These are phyloP conservation scores for Ilyonectria robusta DNA, from an alignment of 2,329 filamentous ascomycete species.

Conservation along the genomic window DNA sequence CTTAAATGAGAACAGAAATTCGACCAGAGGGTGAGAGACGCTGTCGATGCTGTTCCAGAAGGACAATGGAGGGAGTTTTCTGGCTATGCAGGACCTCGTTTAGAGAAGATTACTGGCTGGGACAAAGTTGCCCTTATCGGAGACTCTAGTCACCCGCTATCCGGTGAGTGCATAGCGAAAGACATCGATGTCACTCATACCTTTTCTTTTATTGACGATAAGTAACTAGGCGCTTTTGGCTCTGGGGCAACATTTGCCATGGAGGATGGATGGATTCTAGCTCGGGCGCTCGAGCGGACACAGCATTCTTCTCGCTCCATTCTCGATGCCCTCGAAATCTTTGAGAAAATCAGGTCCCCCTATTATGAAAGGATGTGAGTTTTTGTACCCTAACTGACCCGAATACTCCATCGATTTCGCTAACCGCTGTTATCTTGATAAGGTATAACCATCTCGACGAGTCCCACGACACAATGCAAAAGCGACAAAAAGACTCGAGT, in stretches of 20 bases:
- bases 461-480: neutral
- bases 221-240: conserved; percentile 2
- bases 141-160: conserved; percentile 14
- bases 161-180: neutral
- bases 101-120: conserved; percentile 7
- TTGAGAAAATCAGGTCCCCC: conserved; percentile 7
- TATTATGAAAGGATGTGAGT: conserved; percentile 14
- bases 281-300: conserved; percentile 6
- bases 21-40: conserved; percentile 6
- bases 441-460: conserved; percentile 14
- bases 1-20: neutral
- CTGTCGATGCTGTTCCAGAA: neutral
- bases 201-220: no score
- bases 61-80: conserved; percentile 20
- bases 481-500: neutral
- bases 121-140: conserved; percentile 18
- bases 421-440: neutral
- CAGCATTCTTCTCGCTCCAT: neutral
- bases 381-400: neutral
- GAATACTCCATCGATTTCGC: neutral
- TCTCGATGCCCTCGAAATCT: neutral
- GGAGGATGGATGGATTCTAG: conserved; percentile 18
- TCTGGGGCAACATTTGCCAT: conserved; percentile 17
- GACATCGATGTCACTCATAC: neutral
- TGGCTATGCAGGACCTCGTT: conserved; percentile 5